Conservation (phyloP, 2,329 filamentous ascomycete species). For the Lecanosticta acicola region DNA sequence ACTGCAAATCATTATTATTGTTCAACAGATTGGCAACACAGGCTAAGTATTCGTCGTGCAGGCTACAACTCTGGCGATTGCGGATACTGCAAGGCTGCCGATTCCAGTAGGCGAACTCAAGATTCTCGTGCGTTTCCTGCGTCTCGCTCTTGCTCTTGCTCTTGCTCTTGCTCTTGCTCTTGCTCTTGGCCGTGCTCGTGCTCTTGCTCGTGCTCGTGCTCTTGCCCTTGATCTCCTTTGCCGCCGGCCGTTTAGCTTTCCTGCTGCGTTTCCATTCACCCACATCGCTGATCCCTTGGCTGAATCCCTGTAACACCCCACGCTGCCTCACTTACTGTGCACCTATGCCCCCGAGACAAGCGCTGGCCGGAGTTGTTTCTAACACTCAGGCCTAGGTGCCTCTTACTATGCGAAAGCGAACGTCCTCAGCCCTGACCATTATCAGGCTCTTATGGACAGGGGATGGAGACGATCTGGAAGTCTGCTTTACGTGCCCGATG, state of each 20-base stretch:
- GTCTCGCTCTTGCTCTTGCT: not conserved
- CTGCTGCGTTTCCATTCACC: not conserved
- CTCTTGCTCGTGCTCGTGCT: slow-evolving; percentile 1
- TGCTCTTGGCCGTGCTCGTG: too few relatives aligned
- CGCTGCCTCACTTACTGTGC: not conserved
- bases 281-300: not conserved
- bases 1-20: not conserved
- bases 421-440: slow-evolving; percentile 59
- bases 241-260: not conserved
- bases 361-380: not conserved
- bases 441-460: slow-evolving; percentile 66
- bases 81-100: slow-evolving; percentile 47
- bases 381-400: slow-evolving; percentile 49
- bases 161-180: too few relatives aligned
- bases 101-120: slow-evolving; percentile 43
- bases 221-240: too few relatives aligned
- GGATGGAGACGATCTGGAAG: slow-evolving; percentile 65
- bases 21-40: slow-evolving; percentile 5
- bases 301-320: not conserved
- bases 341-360: not conserved
- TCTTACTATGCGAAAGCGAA: slow-evolving; percentile 65
- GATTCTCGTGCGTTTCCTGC: slow-evolving; percentile 44
- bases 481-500: slow-evolving; percentile 72
- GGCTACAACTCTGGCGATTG: slow-evolving; percentile 47
- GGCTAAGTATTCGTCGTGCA: slow-evolving; percentile 27